A percentile compares a stretch with the other conserved stretches of the same genome.
phyloP scores from a whole-genome alignment of 768 basidiomycete genomes.

The Pulveroboletus sp. region DNA sequence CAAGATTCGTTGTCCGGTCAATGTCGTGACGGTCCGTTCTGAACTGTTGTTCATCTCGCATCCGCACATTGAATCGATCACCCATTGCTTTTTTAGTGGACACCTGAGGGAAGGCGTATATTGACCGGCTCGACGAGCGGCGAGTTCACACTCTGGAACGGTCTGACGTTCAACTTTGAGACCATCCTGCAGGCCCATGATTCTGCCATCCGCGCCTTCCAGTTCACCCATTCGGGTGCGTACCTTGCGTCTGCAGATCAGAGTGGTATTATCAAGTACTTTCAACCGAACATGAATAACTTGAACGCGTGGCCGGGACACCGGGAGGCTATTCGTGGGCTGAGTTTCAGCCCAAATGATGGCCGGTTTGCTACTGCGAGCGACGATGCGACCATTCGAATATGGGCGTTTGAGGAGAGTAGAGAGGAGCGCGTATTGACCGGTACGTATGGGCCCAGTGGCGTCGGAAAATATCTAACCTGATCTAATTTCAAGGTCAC shows the following conservation, averaged over 20 bases:
- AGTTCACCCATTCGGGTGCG: constrained; percentile 90
- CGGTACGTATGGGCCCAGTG: constrained; percentile 40
- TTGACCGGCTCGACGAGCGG: constrained; percentile 95
- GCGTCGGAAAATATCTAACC: not conserved
- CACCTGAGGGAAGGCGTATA: constrained; percentile 90
- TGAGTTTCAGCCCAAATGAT: constrained; percentile 93
- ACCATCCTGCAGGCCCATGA: constrained; percentile 99
- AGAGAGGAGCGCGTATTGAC: constrained; percentile 85
- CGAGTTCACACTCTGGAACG: constrained; percentile 99
- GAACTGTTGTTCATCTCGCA: not conserved
- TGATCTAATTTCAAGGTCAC: constrained; percentile 61
- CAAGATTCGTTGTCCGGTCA: not conserved
- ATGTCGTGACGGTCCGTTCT: constrained; percentile 82
- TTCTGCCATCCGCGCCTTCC: constrained; percentile 84
- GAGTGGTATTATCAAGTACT: constrained; percentile 95
- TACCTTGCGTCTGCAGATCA: constrained; percentile 94
- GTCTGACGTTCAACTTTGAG: constrained; percentile 98
- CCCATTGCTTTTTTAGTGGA: constrained; percentile 64
- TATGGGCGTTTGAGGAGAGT: constrained; percentile 94
- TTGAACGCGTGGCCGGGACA: constrained; percentile 92
- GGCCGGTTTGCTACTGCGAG: constrained; percentile 90
- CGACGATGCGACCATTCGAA: constrained; percentile 90
- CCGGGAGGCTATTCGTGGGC: constrained; percentile 88
- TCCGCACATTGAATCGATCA: not conserved
- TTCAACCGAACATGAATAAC: constrained; percentile 99